These are phyloP conservation scores for Hydrangea macrophylla DNA, from an alignment of 148 eudicot genomes.

Conservation along the genomic window DNA sequence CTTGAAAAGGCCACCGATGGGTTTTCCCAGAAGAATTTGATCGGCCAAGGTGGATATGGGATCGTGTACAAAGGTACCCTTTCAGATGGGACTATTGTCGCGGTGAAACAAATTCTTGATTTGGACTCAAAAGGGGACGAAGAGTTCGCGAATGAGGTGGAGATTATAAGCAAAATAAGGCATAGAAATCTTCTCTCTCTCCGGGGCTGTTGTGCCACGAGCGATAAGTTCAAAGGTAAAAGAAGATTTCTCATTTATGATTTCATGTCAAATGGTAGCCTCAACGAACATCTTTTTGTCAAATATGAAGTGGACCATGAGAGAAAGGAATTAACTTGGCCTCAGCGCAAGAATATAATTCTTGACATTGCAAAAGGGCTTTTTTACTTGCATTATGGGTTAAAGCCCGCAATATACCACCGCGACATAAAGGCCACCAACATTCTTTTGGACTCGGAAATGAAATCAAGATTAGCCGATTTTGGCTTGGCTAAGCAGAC, in stretches of 20 bases:
- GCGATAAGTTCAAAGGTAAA: constrained; percentile 35
- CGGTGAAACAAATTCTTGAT: constrained; percentile 51
- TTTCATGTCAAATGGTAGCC: constrained; percentile 65
- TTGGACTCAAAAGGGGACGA: constrained; percentile 45
- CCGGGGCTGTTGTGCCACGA: constrained; percentile 59
- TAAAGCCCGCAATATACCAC: constrained; percentile 58
- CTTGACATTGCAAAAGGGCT: constrained; percentile 66
- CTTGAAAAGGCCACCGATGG: constrained; percentile 57
- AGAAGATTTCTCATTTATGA: constrained; percentile 57
- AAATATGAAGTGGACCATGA: no score
- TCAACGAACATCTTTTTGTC: constrained; percentile 49
- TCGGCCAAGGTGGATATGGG: constrained; percentile 65
- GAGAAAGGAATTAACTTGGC: constrained; percentile 39
- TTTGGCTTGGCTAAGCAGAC: constrained; percentile 67
- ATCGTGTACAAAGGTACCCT: constrained; percentile 54
- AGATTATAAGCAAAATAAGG: constrained; percentile 59
- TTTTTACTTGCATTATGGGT: constrained; percentile 61
- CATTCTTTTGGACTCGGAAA: constrained; percentile 50
- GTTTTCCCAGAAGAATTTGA: constrained; percentile 46
- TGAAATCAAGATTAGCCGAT: constrained; percentile 66
- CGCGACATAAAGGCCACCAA: constrained; percentile 73
- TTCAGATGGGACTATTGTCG: constrained; percentile 43
- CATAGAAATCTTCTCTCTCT: constrained; percentile 65
- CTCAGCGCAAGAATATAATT: constrained; percentile 55
- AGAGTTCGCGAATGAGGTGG: constrained; percentile 62